Base-by-base conservation (phyloP, 2,329 filamentous ascomycete species). In the Penicillium hesseltinei region DNA sequence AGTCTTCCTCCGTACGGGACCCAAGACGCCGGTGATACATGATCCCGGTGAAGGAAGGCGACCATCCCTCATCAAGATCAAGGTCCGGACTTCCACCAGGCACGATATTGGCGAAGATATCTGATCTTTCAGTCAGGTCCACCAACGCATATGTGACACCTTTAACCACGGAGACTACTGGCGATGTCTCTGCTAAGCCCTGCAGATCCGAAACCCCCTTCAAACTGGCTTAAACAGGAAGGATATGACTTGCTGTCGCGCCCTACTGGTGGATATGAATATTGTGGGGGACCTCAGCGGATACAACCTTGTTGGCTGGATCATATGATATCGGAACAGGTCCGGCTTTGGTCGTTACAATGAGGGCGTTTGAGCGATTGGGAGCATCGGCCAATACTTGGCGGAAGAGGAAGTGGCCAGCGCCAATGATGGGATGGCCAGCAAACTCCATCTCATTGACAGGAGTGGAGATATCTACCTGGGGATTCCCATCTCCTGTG, bases 211-310 rank as follows among this genome's bases (percentile, higher is more conserved):
- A 51, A 15, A 13, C 38, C 2, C 11, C 31, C 5, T 17, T 29
- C 5, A 43, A 27, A 6, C 36, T 21, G 10, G 48, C n/a, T 43
- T 51, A 27, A 29, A 51, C 48, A 8, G 48, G 38, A n/a, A 65
- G 58, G 47, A 66, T 50, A 23, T 54, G 63, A 21, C 69, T 50
- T 21, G 64, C 44, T 17, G 66, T 62, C 23, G 72, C 67, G 1
- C 56, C 61, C 19, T 66, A 54, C 25, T 64, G 61, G 73, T 91
- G 88, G 54, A 85, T 66, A 65, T 84, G 87, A 60, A 88, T 80
- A 58, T 88, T 78, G 69, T 90, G 86, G 33, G 89, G 88, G 60
- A 92, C 87, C 2, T 71, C 73, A 11, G 88, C 88, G 49, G 78
- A 80, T 5, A 87, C 83, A n/a, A 77, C 67, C 35, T 69, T 68